These are phyloP conservation scores for Zanthoxylum bungeanum DNA, from an alignment of 345 rosid species.

Conservation along the genomic window DNA sequence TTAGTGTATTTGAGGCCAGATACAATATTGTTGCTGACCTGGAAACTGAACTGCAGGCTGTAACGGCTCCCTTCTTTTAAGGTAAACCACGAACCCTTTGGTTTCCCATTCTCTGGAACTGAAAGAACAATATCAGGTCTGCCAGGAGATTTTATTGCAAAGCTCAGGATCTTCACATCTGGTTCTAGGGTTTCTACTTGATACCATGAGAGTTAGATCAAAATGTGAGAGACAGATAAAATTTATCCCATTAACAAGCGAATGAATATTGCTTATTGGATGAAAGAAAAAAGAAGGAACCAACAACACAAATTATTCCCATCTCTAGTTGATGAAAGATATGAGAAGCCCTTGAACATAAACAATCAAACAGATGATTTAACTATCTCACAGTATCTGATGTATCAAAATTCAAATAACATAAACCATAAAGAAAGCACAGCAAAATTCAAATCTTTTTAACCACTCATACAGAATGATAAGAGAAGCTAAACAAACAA, in stretches of 20 bases:
- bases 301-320: background rate
- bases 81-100: conserved; percentile 79
- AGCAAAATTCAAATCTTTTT: background rate
- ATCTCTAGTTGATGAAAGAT: background rate
- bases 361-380: background rate
- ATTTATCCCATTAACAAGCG: background rate
- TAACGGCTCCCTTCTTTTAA: conserved; percentile 84
- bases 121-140: conserved; percentile 71
- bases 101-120: conserved; percentile 60
- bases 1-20: conserved; percentile 79
- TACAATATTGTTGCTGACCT: conserved; percentile 84
- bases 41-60: conserved; percentile 60
- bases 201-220: conserved; percentile 9
- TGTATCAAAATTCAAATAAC: too few relatives aligned
- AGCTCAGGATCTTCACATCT: conserved; percentile 65
- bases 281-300: background rate
- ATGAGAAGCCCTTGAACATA: background rate
- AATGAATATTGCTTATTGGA: background rate
- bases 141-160: conserved; percentile 64
- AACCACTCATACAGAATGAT: background rate
- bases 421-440: background rate
- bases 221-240: conserved; percentile 6
- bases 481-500: background rate
- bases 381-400: background rate
- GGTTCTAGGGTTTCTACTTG: conserved; percentile 73